Evolutionary conservation across 192 early-diverging fungal genomes (phyloP).

Genomic region (Linnemannia schmuckeri): DNA sequence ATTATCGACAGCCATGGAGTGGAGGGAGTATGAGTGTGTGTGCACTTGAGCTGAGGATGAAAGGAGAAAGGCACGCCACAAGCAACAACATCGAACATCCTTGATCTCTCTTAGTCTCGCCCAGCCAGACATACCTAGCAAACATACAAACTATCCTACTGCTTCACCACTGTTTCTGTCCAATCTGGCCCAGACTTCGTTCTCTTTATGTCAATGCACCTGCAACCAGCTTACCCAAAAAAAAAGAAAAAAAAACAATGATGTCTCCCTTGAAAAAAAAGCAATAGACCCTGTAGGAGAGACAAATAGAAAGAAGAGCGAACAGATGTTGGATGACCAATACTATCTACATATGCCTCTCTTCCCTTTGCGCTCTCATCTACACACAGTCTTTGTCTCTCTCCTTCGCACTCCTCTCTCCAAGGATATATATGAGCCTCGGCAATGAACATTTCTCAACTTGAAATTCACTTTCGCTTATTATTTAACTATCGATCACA

Average conservation of each 20-base stretch:
- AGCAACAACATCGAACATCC: background rate
- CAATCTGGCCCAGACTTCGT: background rate
- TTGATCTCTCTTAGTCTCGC: background rate
- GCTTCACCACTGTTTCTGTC: background rate
- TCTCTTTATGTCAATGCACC: background rate
- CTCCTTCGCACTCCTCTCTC: background rate
- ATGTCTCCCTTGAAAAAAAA: background rate
- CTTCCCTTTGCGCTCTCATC: background rate
- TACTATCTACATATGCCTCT: background rate
- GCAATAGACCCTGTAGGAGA: background rate
- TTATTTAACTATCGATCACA: background rate
- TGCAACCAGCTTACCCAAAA: background rate
- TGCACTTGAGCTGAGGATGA: slow-evolving; percentile 2
- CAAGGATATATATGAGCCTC: no score
- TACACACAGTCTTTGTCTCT: background rate
- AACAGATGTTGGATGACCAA: background rate
- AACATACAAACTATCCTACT: background rate
- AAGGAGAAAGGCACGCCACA: background rate
- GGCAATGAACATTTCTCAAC: background rate
- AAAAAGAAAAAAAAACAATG: background rate
- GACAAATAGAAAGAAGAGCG: background rate
- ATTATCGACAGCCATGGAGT: background rate
- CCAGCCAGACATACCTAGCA: background rate
- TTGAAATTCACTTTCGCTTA: background rate
- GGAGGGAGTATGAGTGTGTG: background rate